Conservation (phyloP, 2,329 filamentous ascomycete species). For the Gnomoniopsis smithogilvyi region DNA sequence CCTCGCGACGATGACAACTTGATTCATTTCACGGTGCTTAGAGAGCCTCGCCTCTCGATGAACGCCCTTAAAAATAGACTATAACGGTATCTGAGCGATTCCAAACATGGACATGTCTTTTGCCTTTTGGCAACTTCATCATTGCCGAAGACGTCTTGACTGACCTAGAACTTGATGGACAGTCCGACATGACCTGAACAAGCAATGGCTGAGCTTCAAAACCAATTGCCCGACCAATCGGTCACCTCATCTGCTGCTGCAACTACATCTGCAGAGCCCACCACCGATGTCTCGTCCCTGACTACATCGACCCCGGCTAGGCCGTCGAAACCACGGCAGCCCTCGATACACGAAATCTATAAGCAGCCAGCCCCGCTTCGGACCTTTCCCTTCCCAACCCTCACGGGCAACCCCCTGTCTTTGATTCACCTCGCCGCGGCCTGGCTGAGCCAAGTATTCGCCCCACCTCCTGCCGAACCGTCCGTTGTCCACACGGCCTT, state of each 20-base stretch:
- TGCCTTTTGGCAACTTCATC: conserved; percentile 3
- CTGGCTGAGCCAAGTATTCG: conserved; percentile 71
- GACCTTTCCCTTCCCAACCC: conserved; percentile 78
- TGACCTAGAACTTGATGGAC: conserved; percentile 4
- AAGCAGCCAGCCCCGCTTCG: conserved; percentile 75
- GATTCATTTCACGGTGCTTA: conserved; percentile 50
- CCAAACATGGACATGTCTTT: conserved; percentile 19
- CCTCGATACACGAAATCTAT: conserved; percentile 68
- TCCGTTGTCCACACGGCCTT: conserved; percentile 65
- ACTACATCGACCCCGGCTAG: conserved; percentile 7
- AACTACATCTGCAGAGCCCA: conserved; percentile 18
- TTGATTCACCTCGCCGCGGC: conserved; percentile 75
- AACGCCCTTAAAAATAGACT: conserved; percentile 70
- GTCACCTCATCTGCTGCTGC: conserved; percentile 12
- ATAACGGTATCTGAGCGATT: conserved; percentile 93
- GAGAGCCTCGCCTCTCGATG: conserved; percentile 60
- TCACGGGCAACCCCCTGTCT: conserved; percentile 90
- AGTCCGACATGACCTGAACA: conserved; percentile 46
- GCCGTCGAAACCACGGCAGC: conserved; percentile 21
- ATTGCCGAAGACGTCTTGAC: conserved; percentile 13
- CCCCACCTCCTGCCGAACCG: conserved; percentile 63
- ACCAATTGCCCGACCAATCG: conserved; percentile 7
- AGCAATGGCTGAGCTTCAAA: conserved; percentile 40
- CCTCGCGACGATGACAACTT: conserved; percentile 60
- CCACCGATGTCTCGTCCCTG: conserved; percentile 17